These are phyloP conservation scores for Chaetomidium leptoderma DNA, from an alignment of 495 filamentous ascomycete genomes.

Conservation along the genomic window DNA sequence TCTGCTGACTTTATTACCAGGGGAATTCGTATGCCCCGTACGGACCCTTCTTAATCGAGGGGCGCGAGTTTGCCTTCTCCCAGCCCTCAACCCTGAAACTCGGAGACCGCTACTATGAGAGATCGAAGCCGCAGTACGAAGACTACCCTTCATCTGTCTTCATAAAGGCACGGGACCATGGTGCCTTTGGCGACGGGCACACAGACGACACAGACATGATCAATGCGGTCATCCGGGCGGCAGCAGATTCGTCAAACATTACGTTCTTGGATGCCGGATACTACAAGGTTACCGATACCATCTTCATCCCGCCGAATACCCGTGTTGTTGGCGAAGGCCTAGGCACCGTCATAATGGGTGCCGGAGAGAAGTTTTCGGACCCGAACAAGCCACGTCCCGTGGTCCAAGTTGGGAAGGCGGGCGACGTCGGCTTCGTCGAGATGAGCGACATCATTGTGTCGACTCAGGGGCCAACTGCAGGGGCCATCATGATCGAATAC, in stretches of 20 bases:
- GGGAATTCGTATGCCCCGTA: slow-evolving; percentile 26
- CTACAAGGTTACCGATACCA: slow-evolving; percentile 39
- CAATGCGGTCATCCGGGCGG: slow-evolving; percentile 23
- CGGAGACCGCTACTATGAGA: slow-evolving; percentile 54
- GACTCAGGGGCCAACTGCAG: slow-evolving; percentile 38
- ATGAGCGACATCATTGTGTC: slow-evolving; percentile 51
- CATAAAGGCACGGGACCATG: slow-evolving; percentile 25
- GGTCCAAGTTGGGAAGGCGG: slow-evolving; percentile 47
- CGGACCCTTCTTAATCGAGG: slow-evolving; percentile 23
- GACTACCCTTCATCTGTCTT: slow-evolving; percentile 38
- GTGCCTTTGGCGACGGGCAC: slow-evolving; percentile 30
- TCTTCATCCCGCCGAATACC: slow-evolving; percentile 51
- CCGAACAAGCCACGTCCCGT: slow-evolving; percentile 45
- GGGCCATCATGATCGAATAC: slow-evolving; percentile 74
- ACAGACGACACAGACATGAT: slow-evolving; percentile 33
- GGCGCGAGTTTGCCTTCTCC: slow-evolving; percentile 17
- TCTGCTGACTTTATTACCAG: slow-evolving; percentile 15
- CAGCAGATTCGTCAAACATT: slow-evolving; percentile 40
- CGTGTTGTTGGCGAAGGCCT: slow-evolving; percentile 46
- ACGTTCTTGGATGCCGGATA: slow-evolving; percentile 62
- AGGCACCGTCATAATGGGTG: slow-evolving; percentile 40
- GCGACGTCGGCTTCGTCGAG: slow-evolving; percentile 52
- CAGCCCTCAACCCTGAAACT: slow-evolving; percentile 30
- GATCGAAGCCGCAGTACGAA: slow-evolving; percentile 65
- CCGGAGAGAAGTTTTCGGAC: slow-evolving; percentile 46